Conservation (phyloP, 2,329 filamentous ascomycete species). For the Albophoma yamanashiensis region DNA sequence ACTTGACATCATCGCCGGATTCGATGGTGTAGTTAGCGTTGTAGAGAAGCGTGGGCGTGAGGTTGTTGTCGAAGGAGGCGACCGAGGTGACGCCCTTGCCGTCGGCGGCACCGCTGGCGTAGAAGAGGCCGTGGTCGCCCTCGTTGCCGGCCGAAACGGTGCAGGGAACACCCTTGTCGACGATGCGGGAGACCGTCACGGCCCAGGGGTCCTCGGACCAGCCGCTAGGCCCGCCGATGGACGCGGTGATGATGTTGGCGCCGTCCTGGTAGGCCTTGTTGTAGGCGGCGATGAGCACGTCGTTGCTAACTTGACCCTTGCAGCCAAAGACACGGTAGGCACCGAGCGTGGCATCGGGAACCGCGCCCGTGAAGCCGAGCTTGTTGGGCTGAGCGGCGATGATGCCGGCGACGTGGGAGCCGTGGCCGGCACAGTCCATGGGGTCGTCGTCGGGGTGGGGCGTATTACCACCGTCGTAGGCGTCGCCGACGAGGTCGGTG, state of each 20-base stretch:
- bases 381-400: conserved; percentile 46
- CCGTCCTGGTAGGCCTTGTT: conserved; percentile 51
- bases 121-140: conserved; percentile 36
- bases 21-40: conserved; percentile 30
- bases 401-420: conserved; percentile 52
- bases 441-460: conserved; percentile 38
- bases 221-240: conserved; percentile 38
- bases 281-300: conserved; percentile 48
- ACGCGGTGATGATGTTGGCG: conserved; percentile 45
- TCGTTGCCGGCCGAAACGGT: conserved; percentile 42
- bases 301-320: conserved; percentile 35
- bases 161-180: conserved; percentile 40
- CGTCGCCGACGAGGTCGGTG: conserved; percentile 46
- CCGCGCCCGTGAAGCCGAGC: conserved; percentile 46
- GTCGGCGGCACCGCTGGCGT: conserved; percentile 34
- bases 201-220: conserved; percentile 43
- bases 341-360: conserved; percentile 43
- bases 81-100: conserved; percentile 36
- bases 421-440: conserved; percentile 47
- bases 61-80: conserved; percentile 37
- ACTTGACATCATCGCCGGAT: conserved; percentile 19
- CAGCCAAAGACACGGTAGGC: conserved; percentile 50
- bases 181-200: conserved; percentile 38
- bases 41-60: conserved; percentile 30
- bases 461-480: conserved; percentile 28